These are phyloP conservation scores for Aureobasidium sp. DNA, from an alignment of 2,329 filamentous ascomycete species.

Conservation along the genomic window DNA sequence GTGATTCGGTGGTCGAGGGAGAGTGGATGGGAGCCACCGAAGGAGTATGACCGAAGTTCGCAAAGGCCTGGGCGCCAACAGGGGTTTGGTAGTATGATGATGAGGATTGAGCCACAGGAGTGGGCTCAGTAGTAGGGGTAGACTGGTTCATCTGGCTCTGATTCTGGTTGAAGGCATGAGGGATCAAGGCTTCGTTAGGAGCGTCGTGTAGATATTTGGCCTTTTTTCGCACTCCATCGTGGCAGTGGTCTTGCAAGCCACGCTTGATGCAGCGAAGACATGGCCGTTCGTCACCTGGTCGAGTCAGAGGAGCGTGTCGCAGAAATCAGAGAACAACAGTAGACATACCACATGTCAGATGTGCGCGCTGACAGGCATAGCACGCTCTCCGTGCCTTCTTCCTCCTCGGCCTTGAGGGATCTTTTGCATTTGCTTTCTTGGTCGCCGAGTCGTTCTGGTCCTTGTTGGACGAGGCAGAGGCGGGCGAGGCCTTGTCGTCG, in stretches of 20 bases:
- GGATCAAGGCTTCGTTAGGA: constrained; percentile 76
- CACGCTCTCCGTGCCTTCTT: constrained; percentile 96
- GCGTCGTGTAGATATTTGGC: constrained; percentile 98
- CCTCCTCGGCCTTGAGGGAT: constrained; percentile 76
- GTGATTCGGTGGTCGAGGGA: constrained; percentile 36
- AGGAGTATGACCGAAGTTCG: constrained; percentile 13
- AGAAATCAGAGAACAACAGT: neutral
- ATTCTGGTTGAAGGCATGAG: constrained; percentile 43
- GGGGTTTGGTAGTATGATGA: constrained; percentile 15
- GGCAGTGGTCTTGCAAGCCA: constrained; percentile 80
- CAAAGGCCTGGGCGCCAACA: constrained; percentile 10
- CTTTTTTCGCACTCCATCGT: constrained; percentile 96
- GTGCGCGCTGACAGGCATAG: constrained; percentile 92
- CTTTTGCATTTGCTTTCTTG: constrained; percentile 58
- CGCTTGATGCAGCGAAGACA: constrained; percentile 92
- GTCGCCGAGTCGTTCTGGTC: constrained; percentile 27
- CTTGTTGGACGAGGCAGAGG: constrained; percentile 18
- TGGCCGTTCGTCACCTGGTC: constrained; percentile 74
- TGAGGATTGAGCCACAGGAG: constrained; percentile 19
- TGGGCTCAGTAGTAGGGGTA: neutral
- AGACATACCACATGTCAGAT: constrained; percentile 92
- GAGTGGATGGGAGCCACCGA: constrained; percentile 29
- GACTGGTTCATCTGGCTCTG: neutral
- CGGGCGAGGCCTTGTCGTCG: constrained; percentile 30
- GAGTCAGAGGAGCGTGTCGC: neutral